These are phyloP conservation scores for Microdochium paspali DNA, from an alignment of 2,329 filamentous ascomycete genomes.

Conservation along the genomic window DNA sequence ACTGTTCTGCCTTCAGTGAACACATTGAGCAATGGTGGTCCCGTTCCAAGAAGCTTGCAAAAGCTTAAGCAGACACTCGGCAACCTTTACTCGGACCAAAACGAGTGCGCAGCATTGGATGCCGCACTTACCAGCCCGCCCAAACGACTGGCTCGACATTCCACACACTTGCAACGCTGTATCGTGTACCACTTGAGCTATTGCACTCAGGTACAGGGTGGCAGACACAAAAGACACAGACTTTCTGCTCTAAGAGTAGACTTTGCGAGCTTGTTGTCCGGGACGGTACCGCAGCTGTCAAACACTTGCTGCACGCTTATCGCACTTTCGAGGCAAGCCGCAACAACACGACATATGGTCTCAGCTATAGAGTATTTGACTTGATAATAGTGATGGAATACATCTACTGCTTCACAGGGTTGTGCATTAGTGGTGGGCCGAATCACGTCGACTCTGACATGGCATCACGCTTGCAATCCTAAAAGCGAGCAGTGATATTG, in stretches of 20 bases:
- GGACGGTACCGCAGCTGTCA: neutral
- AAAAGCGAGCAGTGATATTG: neutral
- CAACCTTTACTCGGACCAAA: no score
- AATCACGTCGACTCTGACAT: neutral
- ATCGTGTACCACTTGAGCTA: neutral
- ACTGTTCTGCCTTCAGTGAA: no score
- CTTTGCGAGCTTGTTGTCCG: neutral
- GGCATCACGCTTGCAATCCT: neutral
- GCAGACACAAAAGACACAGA: neutral
- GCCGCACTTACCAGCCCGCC: neutral
- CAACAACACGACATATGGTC: no score
- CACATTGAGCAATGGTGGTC: no score
- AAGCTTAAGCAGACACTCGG: no score
- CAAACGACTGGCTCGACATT: neutral
- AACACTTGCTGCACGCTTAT: neutral
- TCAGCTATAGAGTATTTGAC: neutral
- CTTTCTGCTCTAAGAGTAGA: neutral
- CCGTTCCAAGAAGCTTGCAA: no score
- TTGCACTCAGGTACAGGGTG: neutral
- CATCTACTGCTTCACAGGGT: neutral
- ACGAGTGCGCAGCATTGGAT: no score
- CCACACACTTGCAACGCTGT: neutral
- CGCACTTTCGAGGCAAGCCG: neutral
- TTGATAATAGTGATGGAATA: neutral
- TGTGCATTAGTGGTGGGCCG: neutral